Base-by-base conservation (phyloP, 345 rosid genomes). In the Populus ilicifolia region DNA sequence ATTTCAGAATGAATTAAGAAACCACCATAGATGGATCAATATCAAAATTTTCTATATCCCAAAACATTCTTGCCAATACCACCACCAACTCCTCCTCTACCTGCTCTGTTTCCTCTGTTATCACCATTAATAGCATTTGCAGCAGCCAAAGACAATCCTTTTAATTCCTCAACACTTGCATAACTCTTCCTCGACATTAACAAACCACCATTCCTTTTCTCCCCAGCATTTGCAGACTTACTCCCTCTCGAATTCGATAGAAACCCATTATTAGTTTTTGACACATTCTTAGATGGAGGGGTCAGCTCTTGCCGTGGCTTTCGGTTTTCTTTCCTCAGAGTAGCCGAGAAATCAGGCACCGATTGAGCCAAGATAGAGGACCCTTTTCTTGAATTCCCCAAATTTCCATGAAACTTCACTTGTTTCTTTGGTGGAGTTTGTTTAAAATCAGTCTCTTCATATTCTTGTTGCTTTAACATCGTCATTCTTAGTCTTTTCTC, bases 261-360 rank as follows among this genome's bases (percentile, higher is more conserved):
- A 65, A 79, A 74, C 64, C 83, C 86, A 66, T n/a, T 56, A 56
- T 82, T 90, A 61, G 72, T 74, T 71, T 79, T 84, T 1, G 83
- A 67, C 82, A 82, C 79, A 30, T 59, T 82, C 84, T 88, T 86
- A 17, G 83, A 6, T 36, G 91, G 88, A 4, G 97, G 92, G 4
- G 97, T 88, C 78, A 86, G 59, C 39, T 88, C 90, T 29, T 80
- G 71, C 59, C 73, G 33, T 4, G 97, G 99, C 67, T 86, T 89
- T 43, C 94, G 81, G 66, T 92, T 95, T 80, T 95, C 98, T 73
- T 95, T 95, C 17, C 91, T 85, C 80, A 93, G 73, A 65, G 87
- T 73, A 2, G 92, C 76, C 3, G 93, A 87, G 85, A 92, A 93
- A 81, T 95, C 92, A 36, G 96, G 97, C 75, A 95, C 93, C 0